Percentiles rank a stretch among this genome's conserved stretches.
phyloP scores from a whole-genome alignment of 73 alveolate genomes.

The Stentor roeselii region DNA sequence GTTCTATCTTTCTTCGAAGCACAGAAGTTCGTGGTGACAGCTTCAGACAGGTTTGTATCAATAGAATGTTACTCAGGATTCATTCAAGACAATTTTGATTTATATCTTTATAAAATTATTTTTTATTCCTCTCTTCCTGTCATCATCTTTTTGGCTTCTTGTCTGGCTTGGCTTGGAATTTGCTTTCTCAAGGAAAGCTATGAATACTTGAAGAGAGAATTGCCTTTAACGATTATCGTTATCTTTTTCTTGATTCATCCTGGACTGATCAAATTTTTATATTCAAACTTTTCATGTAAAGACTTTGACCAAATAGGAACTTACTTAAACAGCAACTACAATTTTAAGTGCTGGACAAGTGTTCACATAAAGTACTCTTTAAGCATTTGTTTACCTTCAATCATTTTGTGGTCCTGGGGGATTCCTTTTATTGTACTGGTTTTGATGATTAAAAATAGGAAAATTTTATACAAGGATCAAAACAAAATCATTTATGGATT shows the following conservation, averaged over 20 bases:
- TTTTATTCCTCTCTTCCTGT: not conserved
- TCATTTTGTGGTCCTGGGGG: slow-evolving; percentile 34
- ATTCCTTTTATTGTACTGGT: slow-evolving; percentile 33
- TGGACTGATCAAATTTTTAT: slow-evolving; percentile 41
- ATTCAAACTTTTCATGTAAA: slow-evolving; percentile 52
- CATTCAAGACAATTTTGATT: not conserved
- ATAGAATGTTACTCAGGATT: slow-evolving; percentile 46
- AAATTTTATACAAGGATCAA: slow-evolving; percentile 24
- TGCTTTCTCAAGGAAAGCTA: slow-evolving; percentile 28
- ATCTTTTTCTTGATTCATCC: slow-evolving; percentile 60
- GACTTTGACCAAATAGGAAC: slow-evolving; percentile 44
- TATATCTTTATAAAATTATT: not conserved
- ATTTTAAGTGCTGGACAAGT: slow-evolving; percentile 43
- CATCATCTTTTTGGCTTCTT: not conserved
- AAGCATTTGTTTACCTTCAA: slow-evolving; percentile 25
- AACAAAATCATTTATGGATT: slow-evolving; percentile 50
- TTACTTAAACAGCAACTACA: slow-evolving; percentile 36
- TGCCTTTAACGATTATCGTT: slow-evolving; percentile 45
- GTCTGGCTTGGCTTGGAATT: slow-evolving; percentile 3
- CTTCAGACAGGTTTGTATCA: slow-evolving; percentile 34
- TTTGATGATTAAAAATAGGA: slow-evolving; percentile 31
- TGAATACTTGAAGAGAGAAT: slow-evolving; percentile 25
- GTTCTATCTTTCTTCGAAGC: slow-evolving; percentile 24
- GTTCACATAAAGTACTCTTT: slow-evolving; percentile 33
- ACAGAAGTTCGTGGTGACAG: slow-evolving; percentile 34